phyloP scores from a whole-genome alignment of 2,329 filamentous ascomycete species.

The Hymenoscyphus repandus region DNA sequence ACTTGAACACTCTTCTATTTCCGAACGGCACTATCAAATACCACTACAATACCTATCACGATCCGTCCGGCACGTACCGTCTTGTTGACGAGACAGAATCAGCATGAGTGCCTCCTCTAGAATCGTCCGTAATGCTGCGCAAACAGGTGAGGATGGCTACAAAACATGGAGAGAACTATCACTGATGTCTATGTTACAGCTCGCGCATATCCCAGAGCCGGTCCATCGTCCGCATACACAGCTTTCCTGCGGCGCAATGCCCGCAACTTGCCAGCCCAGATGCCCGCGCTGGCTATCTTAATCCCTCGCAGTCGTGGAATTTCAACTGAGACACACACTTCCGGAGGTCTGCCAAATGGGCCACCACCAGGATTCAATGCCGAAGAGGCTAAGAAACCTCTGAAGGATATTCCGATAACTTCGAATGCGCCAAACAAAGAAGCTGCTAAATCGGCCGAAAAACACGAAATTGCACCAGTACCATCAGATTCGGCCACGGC shows the following conservation, averaged over 20 bases:
- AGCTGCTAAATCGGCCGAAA: slow-evolving; percentile 18
- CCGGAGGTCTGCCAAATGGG: slow-evolving; percentile 40
- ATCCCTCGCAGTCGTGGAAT: slow-evolving; percentile 48
- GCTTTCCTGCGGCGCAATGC: slow-evolving; percentile 31
- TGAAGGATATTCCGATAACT: slow-evolving; percentile 35
- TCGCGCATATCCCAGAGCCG: slow-evolving; percentile 27
- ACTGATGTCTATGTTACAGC: slow-evolving; percentile 18
- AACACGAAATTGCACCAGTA: slow-evolving; percentile 25
- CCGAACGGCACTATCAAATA: neutral
- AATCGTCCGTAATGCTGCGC: slow-evolving; percentile 32
- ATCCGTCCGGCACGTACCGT: neutral
- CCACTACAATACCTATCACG: neutral
- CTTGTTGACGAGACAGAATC: slow-evolving; percentile 16
- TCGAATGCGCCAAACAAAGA: slow-evolving; percentile 25
- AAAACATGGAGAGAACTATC: slow-evolving; percentile 15
- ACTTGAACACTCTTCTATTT: slow-evolving; percentile 4
- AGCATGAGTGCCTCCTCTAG: slow-evolving; percentile 33
- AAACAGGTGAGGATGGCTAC: slow-evolving; percentile 26
- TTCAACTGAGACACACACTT: slow-evolving; percentile 54
- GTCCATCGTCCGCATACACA: slow-evolving; percentile 29
- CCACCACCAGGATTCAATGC: slow-evolving; percentile 69
- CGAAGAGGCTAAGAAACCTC: slow-evolving; percentile 61
- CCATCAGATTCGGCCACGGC: slow-evolving; percentile 24
- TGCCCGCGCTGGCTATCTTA: slow-evolving; percentile 49
- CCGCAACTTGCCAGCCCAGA: slow-evolving; percentile 27